Percentiles rank a stretch among this genome's conserved stretches.
These are phyloP conservation scores for Hura crepitans DNA, from an alignment of 441 rosid genomes.

Conservation along the genomic window DNA sequence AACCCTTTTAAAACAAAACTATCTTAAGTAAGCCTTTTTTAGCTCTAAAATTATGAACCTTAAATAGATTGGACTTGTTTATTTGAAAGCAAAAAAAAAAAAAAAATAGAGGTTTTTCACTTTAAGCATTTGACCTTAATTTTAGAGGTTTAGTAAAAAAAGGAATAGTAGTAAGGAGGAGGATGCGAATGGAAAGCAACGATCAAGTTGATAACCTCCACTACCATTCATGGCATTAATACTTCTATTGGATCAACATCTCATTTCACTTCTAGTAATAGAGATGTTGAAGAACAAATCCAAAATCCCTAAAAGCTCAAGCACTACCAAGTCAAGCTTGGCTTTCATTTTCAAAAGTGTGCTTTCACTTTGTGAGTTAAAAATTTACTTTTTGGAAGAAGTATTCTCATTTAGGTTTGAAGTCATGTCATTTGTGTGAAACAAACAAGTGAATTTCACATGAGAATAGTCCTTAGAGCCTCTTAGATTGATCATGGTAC, in stretches of 20 bases:
- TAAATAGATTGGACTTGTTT: no score
- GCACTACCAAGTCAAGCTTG: slow-evolving; percentile 72
- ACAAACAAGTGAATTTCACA: no score
- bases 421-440: background rate
- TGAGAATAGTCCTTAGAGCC: no score
- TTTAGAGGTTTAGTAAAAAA: slow-evolving; percentile 33
- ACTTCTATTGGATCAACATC: slow-evolving; percentile 6
- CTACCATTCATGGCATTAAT: slow-evolving; percentile 33
- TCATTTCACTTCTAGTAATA: slow-evolving; percentile 23
- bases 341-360: no score
- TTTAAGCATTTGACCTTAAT: background rate
- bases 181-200: slow-evolving; percentile 72
- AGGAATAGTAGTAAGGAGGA: slow-evolving; percentile 73
- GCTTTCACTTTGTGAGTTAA: no score
- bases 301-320: slow-evolving; percentile 53
- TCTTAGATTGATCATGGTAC: no score
- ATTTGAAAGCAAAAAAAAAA: no score
- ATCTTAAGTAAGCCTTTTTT: no score
- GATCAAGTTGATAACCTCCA: slow-evolving; percentile 55
- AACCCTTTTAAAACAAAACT: no score
- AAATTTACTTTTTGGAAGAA: no score
- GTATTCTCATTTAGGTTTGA: no score
- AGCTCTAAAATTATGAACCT: no score
- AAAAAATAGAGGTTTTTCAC: background rate
- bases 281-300: slow-evolving; percentile 25